Evolutionary conservation across 805 yeast species (phyloP).

Genomic region (Metschnikowia reukaufii): DNA sequence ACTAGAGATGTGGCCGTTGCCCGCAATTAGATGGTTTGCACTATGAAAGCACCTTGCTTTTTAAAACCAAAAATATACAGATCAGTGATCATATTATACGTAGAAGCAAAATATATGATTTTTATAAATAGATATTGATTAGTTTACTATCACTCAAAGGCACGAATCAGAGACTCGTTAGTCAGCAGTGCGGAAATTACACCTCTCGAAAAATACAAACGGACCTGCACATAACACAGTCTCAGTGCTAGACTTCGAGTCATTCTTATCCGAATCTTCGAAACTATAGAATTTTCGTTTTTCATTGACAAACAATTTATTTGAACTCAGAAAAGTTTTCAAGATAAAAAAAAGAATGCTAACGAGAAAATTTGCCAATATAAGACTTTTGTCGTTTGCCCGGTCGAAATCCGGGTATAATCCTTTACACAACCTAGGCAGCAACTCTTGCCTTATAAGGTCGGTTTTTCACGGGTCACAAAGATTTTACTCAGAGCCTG

Average conservation of each 20-base stretch:
- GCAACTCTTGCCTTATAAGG: background rate
- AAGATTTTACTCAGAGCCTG: conserved; percentile 3
- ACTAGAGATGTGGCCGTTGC: too few species aligned
- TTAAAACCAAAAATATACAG: background rate
- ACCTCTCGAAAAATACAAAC: too few species aligned
- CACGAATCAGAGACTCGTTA: background rate
- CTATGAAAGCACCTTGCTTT: background rate
- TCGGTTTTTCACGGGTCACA: background rate
- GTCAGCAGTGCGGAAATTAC: background rate
- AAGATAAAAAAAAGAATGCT: too few species aligned
- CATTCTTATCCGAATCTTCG: background rate
- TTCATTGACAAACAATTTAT: too few species aligned
- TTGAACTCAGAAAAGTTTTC: too few species aligned
- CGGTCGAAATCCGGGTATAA: background rate
- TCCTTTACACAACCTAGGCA: background rate
- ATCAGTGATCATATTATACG: too few species aligned
- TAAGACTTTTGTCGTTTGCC: background rate
- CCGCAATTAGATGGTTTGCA: too few species aligned
- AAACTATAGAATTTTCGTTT: too few species aligned
- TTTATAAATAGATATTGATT: background rate
- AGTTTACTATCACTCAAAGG: background rate
- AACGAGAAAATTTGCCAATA: background rate
- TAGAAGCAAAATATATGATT: too few species aligned
- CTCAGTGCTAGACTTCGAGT: background rate
- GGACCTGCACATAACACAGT: background rate